A percentile compares a stretch with the other conserved stretches of the same genome.
phyloP scores from a whole-genome alignment of 192 early-diverging fungal species.

The Podila horticola region DNA sequence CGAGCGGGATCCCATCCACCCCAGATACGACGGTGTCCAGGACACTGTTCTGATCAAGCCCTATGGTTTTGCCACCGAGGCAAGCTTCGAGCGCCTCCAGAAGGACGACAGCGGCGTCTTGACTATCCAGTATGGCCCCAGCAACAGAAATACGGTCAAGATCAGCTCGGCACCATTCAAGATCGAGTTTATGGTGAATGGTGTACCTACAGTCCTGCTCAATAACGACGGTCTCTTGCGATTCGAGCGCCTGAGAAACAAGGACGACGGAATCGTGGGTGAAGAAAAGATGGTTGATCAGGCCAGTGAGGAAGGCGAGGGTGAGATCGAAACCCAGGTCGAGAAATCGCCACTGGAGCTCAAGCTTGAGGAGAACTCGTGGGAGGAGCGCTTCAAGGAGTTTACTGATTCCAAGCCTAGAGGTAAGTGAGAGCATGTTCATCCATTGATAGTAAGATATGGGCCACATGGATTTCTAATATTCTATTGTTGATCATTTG shows the following conservation, averaged over 20 bases:
- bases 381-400: constrained; percentile 92
- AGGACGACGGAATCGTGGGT: constrained; percentile 59
- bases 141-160: constrained; percentile 54
- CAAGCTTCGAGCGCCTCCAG: constrained; percentile 12
- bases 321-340: constrained; percentile 56
- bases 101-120: constrained; percentile 28
- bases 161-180: constrained; percentile 67
- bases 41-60: constrained; percentile 63
- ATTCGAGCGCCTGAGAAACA: constrained; percentile 81
- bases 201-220: constrained; percentile 70
- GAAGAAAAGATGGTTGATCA: constrained; percentile 58
- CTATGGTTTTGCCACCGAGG: constrained; percentile 19
- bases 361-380: constrained; percentile 64
- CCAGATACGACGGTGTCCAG: constrained; percentile 76
- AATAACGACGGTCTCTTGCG: constrained; percentile 88
- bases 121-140: constrained; percentile 56
- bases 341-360: constrained; percentile 51
- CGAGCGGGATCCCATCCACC: constrained; percentile 71
- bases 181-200: constrained; percentile 67
- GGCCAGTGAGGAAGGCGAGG: constrained; percentile 19
- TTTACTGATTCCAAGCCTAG: constrained; percentile 94
- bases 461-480: background rate
- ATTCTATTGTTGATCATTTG: background rate
- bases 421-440: constrained; percentile 59
- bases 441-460: background rate